Evolutionary conservation across 192 early-diverging fungal species (phyloP).

Genomic region (Diversispora eburnea): DNA sequence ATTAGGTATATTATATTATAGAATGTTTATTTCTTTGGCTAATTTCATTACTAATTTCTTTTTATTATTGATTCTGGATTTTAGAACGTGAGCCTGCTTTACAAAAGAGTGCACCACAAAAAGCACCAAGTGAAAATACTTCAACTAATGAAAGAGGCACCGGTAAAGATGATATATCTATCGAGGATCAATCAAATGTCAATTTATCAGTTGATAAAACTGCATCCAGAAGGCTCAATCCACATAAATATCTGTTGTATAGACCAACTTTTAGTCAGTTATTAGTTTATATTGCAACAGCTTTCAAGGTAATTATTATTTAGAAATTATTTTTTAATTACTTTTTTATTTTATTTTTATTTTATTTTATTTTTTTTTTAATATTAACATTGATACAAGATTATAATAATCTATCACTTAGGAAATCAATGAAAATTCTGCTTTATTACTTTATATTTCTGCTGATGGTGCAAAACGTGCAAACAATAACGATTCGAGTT

Average conservation of each 20-base stretch:
- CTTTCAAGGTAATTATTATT: conserved; percentile 67
- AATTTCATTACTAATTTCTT: not conserved
- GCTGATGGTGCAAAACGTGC: conserved; percentile 71
- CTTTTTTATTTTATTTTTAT: not conserved
- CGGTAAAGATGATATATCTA: conserved; percentile 1
- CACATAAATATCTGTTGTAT: conserved; percentile 92
- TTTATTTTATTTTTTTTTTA: not conserved
- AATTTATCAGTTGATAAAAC: conserved; percentile 35
- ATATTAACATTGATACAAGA: too few species aligned
- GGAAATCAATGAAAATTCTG: conserved; percentile 85
- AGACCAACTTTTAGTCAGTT: conserved; percentile 87
- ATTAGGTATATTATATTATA: conserved; percentile 50
- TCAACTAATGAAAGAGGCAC: conserved; percentile 11
- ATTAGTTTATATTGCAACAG: conserved; percentile 86
- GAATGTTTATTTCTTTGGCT: not conserved
- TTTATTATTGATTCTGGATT: not conserved
- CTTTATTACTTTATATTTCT: conserved; percentile 84
- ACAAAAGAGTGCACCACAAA: conserved; percentile 32
- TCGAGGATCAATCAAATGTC: conserved; percentile 35
- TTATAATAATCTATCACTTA: conserved; percentile 22
- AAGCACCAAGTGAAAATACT: conserved; percentile 30
- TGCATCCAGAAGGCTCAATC: conserved; percentile 40
- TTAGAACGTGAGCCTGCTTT: conserved; percentile 57
- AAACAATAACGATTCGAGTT: conserved; percentile 39
- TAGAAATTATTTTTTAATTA: too few species aligned